Base-by-base conservation (phyloP, 257 asterid genomes). In the Petunia secreta region DNA sequence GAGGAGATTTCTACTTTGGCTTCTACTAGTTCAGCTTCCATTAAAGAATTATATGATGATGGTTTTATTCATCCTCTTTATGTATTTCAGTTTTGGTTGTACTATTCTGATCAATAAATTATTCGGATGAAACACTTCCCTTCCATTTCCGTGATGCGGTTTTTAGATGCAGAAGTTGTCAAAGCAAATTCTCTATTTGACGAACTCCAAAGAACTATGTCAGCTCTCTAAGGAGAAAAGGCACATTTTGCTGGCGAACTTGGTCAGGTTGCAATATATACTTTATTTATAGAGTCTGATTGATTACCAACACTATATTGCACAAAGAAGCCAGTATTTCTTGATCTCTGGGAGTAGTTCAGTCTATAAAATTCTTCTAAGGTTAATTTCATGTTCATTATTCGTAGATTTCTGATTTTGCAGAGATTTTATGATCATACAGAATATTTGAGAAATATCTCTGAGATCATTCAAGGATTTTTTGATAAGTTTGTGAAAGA, bases 191-290 rank as follows among this genome's bases (percentile, higher is more conserved):
- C 87, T 11, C 79, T 91, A 63, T 89, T 90, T 80, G 89, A 92
- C 57, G 94, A 86, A 75, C 95, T 94, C 86, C 92, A 91, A 63
- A 87, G 81, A 25, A 83, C 85, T 75, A 77, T 92, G 46, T 89
- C 94, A 75, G 83, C 84, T 71, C 96, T 91, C 71, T 92, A 86
- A 80, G 92, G 89, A 75, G 97, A 94, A 90, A 88, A 86, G 88
- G 86, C 94, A 62, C 86, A 82, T 34, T 87, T 94, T 80, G 91
- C 94, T 2, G 87, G 92, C 85, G 97, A 92, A 81, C 95, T 94
- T 80, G 93, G 93, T 44, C 92, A 94, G 97, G 98, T 94, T 85
- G 86, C 52, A 79, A 53, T 36, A 10, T 54, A 48, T 16, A 10
- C 79, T 71, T 59, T 8, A 62, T 67, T 75, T 60, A 11, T 52